Evolutionary conservation across 495 filamentous ascomycete genomes (phyloP), one percentile per base, ranked within the genome.

Genomic region (Xylaria bambusicola): DNA sequence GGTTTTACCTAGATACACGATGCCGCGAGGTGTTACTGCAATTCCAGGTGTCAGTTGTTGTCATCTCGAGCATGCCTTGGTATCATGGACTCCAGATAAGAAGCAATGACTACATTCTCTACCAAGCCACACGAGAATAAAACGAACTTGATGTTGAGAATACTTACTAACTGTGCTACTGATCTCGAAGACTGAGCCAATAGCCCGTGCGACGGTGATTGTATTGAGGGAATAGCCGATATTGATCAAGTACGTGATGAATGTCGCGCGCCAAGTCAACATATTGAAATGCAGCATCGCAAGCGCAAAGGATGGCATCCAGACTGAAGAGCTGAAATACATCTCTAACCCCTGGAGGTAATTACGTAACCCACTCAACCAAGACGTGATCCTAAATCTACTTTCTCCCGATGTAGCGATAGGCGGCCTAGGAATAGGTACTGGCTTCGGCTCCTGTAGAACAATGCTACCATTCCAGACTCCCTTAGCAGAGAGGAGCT

Each of bases 241-340:
- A 35, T 76, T 74, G 5, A 87, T 75, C 13, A 87, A 68, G 58
- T 84, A 86, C 1, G 83, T 85, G 58, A 84, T 75, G 73, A 87
- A 84, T 9, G 82, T 84, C 1, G 78, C 75, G 1, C 76, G 74
- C 60, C 85, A 87, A 3, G 81, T 79, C n/a, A 87, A 70, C 13
- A 85, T 82, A 1, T 83, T 86, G 42, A 86, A 72, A 59, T 87
- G 84, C 6, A 86, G 72, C 3, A 86, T 67, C 10, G 79, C 77
- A 10, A 86, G 64, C 2, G 82, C 75, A 17, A 84, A 72, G 0
- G 83, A 86, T 2, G 84, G 78, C 1, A 83, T 62, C 63, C 80
- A 84, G 31, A 80, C 77, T 0, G 64, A 59, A 31, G 71, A 77
- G 17, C 61, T 38, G 23, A 79, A 67, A 55, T 81, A 84, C 47